Conservation (phyloP, 345 rosid genomes). For the Eucalyptus dawsonii region DNA sequence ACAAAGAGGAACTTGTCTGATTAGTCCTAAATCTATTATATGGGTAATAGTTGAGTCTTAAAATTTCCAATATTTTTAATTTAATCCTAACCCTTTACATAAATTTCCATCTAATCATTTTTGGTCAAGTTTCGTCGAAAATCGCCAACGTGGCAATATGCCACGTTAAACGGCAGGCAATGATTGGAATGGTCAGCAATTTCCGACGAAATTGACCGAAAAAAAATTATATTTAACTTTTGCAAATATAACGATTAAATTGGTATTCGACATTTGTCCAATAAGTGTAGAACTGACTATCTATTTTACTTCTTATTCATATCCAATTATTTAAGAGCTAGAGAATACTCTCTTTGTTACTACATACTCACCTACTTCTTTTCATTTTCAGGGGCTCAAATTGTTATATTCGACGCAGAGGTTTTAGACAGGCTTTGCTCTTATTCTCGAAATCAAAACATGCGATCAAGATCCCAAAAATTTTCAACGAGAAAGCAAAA, state of each 20-base stretch:
- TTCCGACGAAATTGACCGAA: no score
- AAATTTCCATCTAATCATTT: no score
- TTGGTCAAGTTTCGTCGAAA: no score
- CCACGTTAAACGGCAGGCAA: no score
- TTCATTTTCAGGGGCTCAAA: background rate
- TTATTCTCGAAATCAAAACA: background rate
- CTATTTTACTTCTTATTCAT: background rate
- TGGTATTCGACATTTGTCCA: background rate
- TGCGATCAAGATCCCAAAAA: background rate
- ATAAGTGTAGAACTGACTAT: background rate
- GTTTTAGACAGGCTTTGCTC: background rate
- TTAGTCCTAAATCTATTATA: no score
- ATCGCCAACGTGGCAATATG: no score
- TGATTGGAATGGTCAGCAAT: no score
- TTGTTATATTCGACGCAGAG: background rate
- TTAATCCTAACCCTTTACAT: no score
- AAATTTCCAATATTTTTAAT: no score
- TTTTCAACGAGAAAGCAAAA: background rate
- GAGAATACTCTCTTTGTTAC: background rate
- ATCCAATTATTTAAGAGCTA: background rate
- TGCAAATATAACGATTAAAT: background rate
- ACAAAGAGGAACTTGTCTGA: no score
- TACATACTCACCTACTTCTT: background rate
- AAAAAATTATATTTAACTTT: no score
- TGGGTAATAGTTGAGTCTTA: rapidly evolving